These are phyloP conservation scores for Ganoderma meredithae DNA, from an alignment of 1,284 basidiomycete genomes.

Conservation along the genomic window DNA sequence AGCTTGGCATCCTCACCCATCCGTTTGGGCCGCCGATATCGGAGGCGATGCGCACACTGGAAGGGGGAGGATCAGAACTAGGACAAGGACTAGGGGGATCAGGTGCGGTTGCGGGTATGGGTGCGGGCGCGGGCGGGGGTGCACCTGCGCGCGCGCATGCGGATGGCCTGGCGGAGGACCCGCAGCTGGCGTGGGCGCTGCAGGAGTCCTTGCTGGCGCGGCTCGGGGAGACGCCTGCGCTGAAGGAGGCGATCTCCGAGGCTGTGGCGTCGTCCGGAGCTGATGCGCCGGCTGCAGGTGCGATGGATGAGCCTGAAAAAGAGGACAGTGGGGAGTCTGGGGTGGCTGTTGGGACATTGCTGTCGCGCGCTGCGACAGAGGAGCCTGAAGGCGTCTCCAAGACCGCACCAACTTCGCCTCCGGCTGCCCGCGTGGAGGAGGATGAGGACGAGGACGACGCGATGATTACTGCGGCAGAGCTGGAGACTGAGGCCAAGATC, in stretches of 20 bases:
- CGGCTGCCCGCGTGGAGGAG: conserved; percentile 22
- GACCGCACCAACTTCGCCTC: conserved; percentile 15
- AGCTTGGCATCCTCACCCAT: conserved; percentile 20
- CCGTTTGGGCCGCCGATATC: conserved; percentile 29
- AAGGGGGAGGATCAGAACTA: background rate
- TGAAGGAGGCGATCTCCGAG: conserved; percentile 12
- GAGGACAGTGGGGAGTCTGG: background rate
- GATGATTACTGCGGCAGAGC: conserved; percentile 26
- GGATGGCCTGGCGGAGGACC: conserved; percentile 38
- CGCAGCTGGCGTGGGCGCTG: conserved; percentile 48
- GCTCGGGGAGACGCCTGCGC: conserved; percentile 14
- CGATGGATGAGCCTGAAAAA: background rate
- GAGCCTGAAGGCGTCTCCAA: conserved; percentile 13
- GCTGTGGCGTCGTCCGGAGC: background rate
- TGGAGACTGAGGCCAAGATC: conserved; percentile 47
- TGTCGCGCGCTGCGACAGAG: background rate
- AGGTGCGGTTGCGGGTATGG: background rate
- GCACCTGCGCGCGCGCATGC: background rate
- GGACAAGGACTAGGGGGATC: background rate
- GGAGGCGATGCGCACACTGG: conserved; percentile 7
- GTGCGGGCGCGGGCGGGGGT: background rate
- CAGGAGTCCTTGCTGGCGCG: conserved; percentile 43
- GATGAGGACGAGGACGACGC: conserved; percentile 26
- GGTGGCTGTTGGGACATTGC: background rate
- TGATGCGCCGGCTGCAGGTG: conserved; percentile 2